phyloP scores from a whole-genome alignment of 2,329 filamentous ascomycete genomes.

The Aspergillus costaricaensis region DNA sequence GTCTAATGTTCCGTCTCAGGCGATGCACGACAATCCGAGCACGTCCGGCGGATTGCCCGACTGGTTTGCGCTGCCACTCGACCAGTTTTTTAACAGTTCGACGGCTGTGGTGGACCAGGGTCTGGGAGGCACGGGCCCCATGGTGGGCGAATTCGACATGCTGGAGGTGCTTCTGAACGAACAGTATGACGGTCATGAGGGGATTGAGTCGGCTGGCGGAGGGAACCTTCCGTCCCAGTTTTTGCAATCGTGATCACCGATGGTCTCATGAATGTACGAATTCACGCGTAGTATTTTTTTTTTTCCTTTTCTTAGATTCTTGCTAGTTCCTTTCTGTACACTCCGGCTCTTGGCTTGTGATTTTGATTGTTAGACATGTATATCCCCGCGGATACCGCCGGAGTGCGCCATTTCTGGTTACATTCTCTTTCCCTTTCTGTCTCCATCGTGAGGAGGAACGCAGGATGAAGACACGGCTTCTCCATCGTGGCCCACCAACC shows the following conservation, averaged over 20 bases:
- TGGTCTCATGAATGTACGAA: neutral
- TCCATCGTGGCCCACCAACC: neutral
- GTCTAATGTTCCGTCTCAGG: constrained; percentile 33
- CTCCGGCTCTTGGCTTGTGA: no score
- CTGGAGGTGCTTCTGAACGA: constrained; percentile 50
- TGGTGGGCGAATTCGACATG: constrained; percentile 57
- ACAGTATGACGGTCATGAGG: constrained; percentile 39
- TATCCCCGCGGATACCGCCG: neutral
- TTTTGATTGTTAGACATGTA: neutral
- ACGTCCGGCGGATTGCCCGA: constrained; percentile 47
- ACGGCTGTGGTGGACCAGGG: constrained; percentile 52
- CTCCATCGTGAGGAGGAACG: neutral
- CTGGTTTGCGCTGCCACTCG: constrained; percentile 64
- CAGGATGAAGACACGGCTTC: neutral
- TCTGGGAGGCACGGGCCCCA: constrained; percentile 62
- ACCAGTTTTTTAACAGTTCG: constrained; percentile 58
- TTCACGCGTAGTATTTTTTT: neutral
- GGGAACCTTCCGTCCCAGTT: constrained; percentile 31
- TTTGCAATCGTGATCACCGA: constrained; percentile 19
- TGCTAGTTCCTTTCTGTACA: neutral
- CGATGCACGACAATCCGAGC: constrained; percentile 30
- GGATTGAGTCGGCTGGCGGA: constrained; percentile 15
- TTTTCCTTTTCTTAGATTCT: neutral
- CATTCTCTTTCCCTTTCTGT: neutral
- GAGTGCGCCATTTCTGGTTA: constrained; percentile 1